A percentile compares a stretch with the other conserved stretches of the same genome.
Evolutionary conservation across 2,329 filamentous ascomycete species (phyloP).

Genomic region (Pseudogymnoascus sp.): DNA sequence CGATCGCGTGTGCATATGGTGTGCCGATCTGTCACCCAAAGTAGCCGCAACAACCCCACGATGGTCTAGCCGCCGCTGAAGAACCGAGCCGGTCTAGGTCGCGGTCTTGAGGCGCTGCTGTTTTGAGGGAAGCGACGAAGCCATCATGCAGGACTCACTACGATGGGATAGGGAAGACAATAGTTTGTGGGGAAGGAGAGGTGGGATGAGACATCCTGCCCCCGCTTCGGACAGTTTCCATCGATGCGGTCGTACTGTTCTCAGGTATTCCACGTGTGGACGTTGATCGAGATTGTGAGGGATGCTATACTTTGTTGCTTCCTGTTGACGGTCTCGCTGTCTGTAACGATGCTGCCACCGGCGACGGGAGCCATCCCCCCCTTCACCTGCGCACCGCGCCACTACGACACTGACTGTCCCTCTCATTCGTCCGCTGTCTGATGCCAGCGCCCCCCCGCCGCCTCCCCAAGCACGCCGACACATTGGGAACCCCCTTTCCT

Average conservation of each 20-base stretch:
- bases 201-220: neutral
- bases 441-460: neutral
- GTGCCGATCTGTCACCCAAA: neutral
- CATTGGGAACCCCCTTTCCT: neutral
- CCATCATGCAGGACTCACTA: slow-evolving; percentile 2
- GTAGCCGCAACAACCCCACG: neutral
- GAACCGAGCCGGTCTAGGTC: neutral
- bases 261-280: neutral
- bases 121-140: neutral
- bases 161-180: neutral
- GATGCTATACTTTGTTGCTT: neutral
- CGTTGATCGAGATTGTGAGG: neutral
- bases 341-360: neutral
- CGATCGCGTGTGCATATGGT: neutral
- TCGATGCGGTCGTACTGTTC: neutral
- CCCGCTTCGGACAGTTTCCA: neutral
- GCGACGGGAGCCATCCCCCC: neutral
- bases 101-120: neutral
- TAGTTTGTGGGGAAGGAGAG: neutral
- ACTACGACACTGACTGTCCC: neutral
- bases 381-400: neutral
- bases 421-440: neutral
- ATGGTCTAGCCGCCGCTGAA: neutral
- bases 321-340: neutral
- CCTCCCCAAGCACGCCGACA: neutral